Evolutionary conservation across 2,329 filamentous ascomycete genomes (phyloP), one percentile per base, ranked within the genome.

Genomic region (Plectosphaerella sp.): DNA sequence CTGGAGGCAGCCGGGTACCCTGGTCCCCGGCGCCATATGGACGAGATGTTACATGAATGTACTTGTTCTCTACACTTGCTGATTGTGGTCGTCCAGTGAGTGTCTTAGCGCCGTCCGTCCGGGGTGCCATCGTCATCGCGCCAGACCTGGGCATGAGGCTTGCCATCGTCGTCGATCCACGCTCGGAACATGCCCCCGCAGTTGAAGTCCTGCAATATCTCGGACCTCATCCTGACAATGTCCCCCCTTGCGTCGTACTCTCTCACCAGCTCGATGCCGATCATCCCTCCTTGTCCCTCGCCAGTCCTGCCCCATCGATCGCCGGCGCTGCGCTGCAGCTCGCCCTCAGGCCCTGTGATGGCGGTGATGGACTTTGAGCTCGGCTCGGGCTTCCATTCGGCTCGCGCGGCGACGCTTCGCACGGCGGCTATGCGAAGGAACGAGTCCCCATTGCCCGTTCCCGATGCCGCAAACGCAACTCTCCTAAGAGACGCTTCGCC

Each of bases 101-200:
- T 33, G 28, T 33, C 28, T 33, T 33, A 33, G 28, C 25, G 54
- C 52, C 48, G 49, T 46, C 48, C 54, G 28, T 52, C 20, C 39
- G 8, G 8, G 28, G 8, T 33, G 28, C 8, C 28, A 9, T 33
- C 28, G 41, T 43, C 58, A 1, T 63, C 63, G 4, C 65, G 71
- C 72, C 83, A 87, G 2, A 87, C 77, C 51, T 79, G 78, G 63
- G 84, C 81, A 22, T 76, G 72, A 16, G 77, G 72, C 53, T 72
- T 71, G 0, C 84, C 87, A 1, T 80, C 64, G 4, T 84, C 78
- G 56, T 89, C 80, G 18, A 88, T 72, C 79, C 87, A 93, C 1
- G 89, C 90, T 18, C 91, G 79, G 63, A 91, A 94, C 88, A 96
- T 92, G 0, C 91, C 91, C 5, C 86, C 88, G 60, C 88, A 94